These are phyloP conservation scores for Nitzschia sp. DNA, from an alignment of 108 stramenopile genomes.

Conservation along the genomic window DNA sequence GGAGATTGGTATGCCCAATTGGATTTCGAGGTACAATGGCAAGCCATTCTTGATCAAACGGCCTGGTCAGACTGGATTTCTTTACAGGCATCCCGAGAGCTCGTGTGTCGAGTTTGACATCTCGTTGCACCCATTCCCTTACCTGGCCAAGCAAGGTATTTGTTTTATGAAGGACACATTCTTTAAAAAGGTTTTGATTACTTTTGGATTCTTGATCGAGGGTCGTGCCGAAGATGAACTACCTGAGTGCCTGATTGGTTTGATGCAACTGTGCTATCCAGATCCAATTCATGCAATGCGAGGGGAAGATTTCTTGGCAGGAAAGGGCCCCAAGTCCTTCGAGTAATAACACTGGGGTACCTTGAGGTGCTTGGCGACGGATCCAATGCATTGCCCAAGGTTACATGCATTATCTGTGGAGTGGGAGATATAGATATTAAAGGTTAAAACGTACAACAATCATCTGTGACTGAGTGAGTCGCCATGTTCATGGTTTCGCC, in stretches of 20 bases:
- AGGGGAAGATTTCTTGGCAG: constrained; percentile 66
- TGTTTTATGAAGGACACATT: constrained; percentile 73
- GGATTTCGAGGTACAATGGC: constrained; percentile 80
- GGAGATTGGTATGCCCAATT: constrained; percentile 77
- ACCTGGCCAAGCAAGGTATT: constrained; percentile 76
- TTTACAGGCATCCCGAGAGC: constrained; percentile 65
- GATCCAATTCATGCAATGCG: constrained; percentile 58
- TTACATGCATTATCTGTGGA: no score
- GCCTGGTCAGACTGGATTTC: constrained; percentile 70
- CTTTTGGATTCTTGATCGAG: constrained; percentile 80
- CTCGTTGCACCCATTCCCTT: constrained; percentile 80
- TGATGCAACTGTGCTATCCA: constrained; percentile 66
- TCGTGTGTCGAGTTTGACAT: constrained; percentile 82
- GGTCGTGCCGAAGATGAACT: constrained; percentile 76
- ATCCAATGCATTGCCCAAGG: no score
- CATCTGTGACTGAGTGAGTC: no score
- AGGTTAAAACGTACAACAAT: no score
- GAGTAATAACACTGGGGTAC: constrained; percentile 1
- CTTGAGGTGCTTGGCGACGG: neutral
- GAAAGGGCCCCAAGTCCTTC: constrained; percentile 33
- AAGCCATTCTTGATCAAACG: constrained; percentile 86
- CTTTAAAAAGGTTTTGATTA: constrained; percentile 66
- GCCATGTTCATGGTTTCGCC: no score
- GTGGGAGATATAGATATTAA: no score
- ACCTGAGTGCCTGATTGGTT: constrained; percentile 80